Base-by-base conservation (phyloP, 2,329 filamentous ascomycete genomes). In the Penicillium sp. region DNA sequence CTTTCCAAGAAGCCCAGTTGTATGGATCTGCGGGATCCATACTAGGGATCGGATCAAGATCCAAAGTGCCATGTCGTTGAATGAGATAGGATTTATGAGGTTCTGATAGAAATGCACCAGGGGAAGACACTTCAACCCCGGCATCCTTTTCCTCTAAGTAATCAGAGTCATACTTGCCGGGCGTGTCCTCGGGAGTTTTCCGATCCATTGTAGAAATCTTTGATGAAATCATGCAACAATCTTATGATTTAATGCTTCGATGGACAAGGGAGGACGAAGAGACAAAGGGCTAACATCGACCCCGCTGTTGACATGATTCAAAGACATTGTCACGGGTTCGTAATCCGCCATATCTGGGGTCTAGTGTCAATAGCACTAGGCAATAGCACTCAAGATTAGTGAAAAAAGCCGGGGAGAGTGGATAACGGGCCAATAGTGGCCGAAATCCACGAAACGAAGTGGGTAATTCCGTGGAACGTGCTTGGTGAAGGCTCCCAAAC, bases 1-100 rank as follows among this genome's bases (percentile, higher is more conserved):
- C 77, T 72, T 81, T 83, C 75, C 79, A 79, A 18, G 62, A 64
- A 2, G 80, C 75, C 80, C 80, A 84, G 54, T 84, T 84, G 63
- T 81, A 83, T 5, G 81, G 82, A 62, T 84, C 81, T 5, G 78
- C 77, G 42, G 75, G 74, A 31, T 75, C 74, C 56, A 74, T 72
- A 22, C 73, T 75, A 3, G 82, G 82, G 34, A 83, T 66, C 3
- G 81, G 82, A 52, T 83, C 79, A 8, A 84, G 74, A 16, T 82
- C 76, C 32, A 82, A 60, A 0, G 78, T 83, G 49, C 81, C 81
- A 74, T 84, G 81, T 40, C 76, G 75, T 44, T 75, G 60, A 9
- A 83, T 65, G n/a, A 84, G 71, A 60, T 82, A 83, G 22, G 80
- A 71, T 39, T 61, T 61, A 50, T 68, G 66, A 7, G 62, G 43